Evolutionary conservation across 257 asterid genomes (phyloP).

Genomic region (Nicotiana obtusifolia): DNA sequence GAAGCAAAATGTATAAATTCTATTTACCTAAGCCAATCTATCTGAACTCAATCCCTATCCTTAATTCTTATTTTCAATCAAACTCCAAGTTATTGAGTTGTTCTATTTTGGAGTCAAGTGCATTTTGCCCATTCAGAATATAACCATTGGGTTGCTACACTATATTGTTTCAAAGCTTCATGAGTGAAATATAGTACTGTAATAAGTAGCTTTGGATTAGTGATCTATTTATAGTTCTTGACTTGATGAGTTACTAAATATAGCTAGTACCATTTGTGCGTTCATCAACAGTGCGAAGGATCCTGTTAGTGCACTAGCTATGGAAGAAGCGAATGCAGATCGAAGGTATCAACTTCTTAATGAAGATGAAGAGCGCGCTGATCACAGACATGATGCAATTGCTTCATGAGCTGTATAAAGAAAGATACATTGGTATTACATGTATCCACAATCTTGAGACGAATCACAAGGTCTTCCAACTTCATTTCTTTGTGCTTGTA

Average conservation of each 20-base stretch:
- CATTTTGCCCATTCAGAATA: too few species aligned
- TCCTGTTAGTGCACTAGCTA: not conserved
- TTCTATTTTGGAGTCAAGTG: too few species aligned
- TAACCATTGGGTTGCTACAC: not conserved
- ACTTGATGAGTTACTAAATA: not conserved
- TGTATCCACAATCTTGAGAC: too few species aligned
- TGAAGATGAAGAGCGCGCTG: constrained; percentile 35
- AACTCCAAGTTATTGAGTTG: too few species aligned
- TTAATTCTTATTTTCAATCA: too few species aligned
- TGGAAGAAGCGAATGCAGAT: constrained; percentile 20
- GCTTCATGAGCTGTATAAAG: not conserved
- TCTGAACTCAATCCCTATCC: too few species aligned
- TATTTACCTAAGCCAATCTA: too few species aligned
- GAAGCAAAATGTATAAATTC: too few species aligned
- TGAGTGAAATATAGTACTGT: not conserved
- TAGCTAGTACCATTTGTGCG: not conserved
- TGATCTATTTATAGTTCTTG: not conserved
- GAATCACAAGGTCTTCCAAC: too few species aligned
- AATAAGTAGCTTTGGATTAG: not conserved
- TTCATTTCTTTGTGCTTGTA: too few species aligned
- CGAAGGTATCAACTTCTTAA: constrained; percentile 30
- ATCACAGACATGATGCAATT: not conserved
- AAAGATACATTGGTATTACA: not conserved
- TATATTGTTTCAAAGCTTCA: not conserved
- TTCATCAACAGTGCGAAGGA: constrained; percentile 31